Evolutionary conservation across 805 yeast genomes (phyloP).

Genomic region (Myxozyma sirexii): DNA sequence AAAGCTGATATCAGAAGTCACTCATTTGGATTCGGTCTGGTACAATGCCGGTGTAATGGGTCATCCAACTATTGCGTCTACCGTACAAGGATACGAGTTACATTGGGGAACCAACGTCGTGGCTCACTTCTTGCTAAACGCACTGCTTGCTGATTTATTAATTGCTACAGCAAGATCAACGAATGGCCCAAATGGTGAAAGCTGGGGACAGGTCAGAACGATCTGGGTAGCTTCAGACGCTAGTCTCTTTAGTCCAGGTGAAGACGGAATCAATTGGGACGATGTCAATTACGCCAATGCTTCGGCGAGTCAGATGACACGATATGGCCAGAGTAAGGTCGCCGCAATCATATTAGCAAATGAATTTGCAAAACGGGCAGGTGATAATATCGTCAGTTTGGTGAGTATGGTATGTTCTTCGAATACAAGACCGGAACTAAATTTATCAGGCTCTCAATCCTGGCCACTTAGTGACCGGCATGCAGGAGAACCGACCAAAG

Average conservation of each 20-base stretch:
- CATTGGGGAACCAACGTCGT: conserved; percentile 52
- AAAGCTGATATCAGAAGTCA: conserved; percentile 38
- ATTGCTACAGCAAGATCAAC: conserved; percentile 40
- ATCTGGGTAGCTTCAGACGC: conserved; percentile 52
- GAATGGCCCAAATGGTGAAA: neutral
- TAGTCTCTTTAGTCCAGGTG: conserved; percentile 41
- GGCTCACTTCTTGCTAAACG: conserved; percentile 51
- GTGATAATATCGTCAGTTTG: conserved; percentile 24
- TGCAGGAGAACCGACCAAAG: conserved; percentile 33
- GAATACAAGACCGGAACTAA: neutral
- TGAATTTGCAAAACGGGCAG: conserved; percentile 17
- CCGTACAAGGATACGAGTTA: conserved; percentile 52
- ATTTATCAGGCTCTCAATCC: conserved; percentile 25
- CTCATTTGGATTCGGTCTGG: conserved; percentile 44
- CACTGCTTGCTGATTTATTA: conserved; percentile 46
- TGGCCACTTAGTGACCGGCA: conserved; percentile 28
- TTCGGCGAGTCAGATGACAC: conserved; percentile 19
- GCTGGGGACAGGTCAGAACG: conserved; percentile 45
- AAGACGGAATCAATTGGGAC: conserved; percentile 45
- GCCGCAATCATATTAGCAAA: conserved; percentile 38
- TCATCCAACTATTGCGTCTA: conserved; percentile 35
- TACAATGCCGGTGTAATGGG: conserved; percentile 52
- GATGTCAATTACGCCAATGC: conserved; percentile 39
- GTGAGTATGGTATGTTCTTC: conserved; percentile 1
- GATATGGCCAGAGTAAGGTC: conserved; percentile 52